Evolutionary conservation across 805 yeast species (phyloP), one percentile per base, ranked within the genome.

Genomic region (Brettanomyces bruxellensis): DNA sequence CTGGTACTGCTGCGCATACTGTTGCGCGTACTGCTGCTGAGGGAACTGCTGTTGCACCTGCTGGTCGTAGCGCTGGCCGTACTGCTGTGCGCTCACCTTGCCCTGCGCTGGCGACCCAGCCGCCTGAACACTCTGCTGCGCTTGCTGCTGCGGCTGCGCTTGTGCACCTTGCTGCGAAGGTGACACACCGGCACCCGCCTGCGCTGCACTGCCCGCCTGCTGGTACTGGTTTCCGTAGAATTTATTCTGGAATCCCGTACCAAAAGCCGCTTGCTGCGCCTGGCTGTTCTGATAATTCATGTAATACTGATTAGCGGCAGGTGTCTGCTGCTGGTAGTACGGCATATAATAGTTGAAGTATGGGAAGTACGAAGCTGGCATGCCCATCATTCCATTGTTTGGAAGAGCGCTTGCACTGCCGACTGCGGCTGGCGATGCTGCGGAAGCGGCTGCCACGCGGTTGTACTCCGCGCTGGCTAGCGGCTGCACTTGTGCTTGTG

Each of bases 331-430:
- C 14, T 52, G 51, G 52, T 60, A 56, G 51, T 53, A 58, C 38
- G 62, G 62, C 41, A 55, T 50, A 45, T 60, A 61, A 52, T 60
- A 61, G 56, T 58, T 58, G 57, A 55, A 59, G 55, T 55, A 62
- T 45, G 62, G 64, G 53, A 56, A 61, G 51, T 53, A 58, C 18
- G 59, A 55, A 34, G 56, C 58, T 46, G 64, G 64, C 37, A 56
- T 51, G 41, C 62, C 59, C 57, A 59, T 55, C 18, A 18, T 18
- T 18, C 18, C 18, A 18, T 18, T 18, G 18, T 18, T 18, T 50
- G 63, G 63, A 41, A 53, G 54, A 35, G 46, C 56, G 30, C 50
- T 49, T 45, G 47, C 55, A 34, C 43, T 41, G 13, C 56, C 49
- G 9, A 48, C 55, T 40, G 53, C 56, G 38, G 51, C 51, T 38